Evolutionary conservation across 805 yeast genomes (phyloP), one percentile per base, ranked within the genome.

Genomic region (Saccharomycopsis selenospora): DNA sequence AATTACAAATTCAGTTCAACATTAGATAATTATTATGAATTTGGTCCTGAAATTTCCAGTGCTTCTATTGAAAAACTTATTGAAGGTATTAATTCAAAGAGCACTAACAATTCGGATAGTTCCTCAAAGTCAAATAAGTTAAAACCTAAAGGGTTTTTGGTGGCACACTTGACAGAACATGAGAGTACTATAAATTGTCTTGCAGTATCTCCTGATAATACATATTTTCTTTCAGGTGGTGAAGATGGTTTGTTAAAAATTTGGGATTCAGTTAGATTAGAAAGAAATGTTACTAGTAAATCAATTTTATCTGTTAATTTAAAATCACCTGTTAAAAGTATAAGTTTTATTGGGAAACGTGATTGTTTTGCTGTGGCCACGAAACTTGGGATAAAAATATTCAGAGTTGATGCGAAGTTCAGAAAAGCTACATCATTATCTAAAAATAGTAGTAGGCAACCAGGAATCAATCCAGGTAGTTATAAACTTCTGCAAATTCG

Each of bases 171-270:
- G 42, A 69, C 76, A 36, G 87, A 84, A 40, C 88, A 82, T 57
- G 66, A 66, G n/a, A 69, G 77, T 0, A 58, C 78, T 2, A 68
- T 89, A n/a, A 78, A 71, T 20, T 66, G 80, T 24, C 59, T 88
- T 6, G 76, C 72, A 1, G 73, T 77, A 0, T 72, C 85, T 3
- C 80, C 83, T 0, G 80, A 82, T 25, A 73, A 78, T 13, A 75
- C 75, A 22, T 82, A 77, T 54, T 80, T 91, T 54, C 66, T 88
- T 2, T 80, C 93, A 1, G 95, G 89, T 2, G 86, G 93, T 5
- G 84, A 80, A 43, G 73, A 75, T 25, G 96, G 97, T 0, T 59
- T 67, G 1, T 58, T 93, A 36, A 82, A 79, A 54, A 63, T 91
- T 0, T 93, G 97, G 97, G 95, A 87, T 59, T 64, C 81, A 0